A percentile compares a stretch with the other conserved stretches of the same genome.
Conservation (phyloP, 441 rosid species). For the Metrosideros polymorpha region DNA sequence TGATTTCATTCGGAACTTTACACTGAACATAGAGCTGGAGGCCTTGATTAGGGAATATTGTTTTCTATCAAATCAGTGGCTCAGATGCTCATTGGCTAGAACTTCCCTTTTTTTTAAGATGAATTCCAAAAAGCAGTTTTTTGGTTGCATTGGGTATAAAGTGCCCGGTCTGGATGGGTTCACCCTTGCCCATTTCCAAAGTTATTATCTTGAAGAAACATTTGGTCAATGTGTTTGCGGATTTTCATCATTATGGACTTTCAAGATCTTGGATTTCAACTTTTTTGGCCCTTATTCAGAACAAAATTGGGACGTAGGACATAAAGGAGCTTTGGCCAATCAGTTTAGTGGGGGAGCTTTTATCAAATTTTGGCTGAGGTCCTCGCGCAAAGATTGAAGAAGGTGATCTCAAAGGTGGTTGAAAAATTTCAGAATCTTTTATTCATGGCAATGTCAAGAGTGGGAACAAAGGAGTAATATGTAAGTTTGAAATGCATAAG, state of each 20-base stretch:
- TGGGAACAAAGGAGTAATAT: neutral
- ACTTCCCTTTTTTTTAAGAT: neutral
- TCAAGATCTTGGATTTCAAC: neutral
- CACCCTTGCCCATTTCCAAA: neutral
- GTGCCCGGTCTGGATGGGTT: neutral
- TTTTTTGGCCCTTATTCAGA: neutral
- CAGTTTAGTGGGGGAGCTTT: neutral
- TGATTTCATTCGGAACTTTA: neutral
- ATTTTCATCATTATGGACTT: neutral
- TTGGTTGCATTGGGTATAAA: neutral
- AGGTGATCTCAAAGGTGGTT: neutral
- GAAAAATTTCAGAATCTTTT: neutral
- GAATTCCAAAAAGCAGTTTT: neutral
- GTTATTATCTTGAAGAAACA: neutral
- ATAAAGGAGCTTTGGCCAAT: neutral
- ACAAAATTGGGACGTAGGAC: neutral
- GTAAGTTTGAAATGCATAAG: neutral
- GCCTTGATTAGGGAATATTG: neutral
- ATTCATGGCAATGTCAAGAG: neutral
- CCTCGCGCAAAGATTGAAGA: neutral
- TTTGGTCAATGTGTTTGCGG: neutral
- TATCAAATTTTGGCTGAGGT: neutral
- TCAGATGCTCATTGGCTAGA: neutral
- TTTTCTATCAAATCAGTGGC: neutral
- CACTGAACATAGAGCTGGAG: neutral